Evolutionary conservation across 352 stramenopile genomes (phyloP), one percentile per base, ranked within the genome.

Genomic region (Globisporangium middletonii): DNA sequence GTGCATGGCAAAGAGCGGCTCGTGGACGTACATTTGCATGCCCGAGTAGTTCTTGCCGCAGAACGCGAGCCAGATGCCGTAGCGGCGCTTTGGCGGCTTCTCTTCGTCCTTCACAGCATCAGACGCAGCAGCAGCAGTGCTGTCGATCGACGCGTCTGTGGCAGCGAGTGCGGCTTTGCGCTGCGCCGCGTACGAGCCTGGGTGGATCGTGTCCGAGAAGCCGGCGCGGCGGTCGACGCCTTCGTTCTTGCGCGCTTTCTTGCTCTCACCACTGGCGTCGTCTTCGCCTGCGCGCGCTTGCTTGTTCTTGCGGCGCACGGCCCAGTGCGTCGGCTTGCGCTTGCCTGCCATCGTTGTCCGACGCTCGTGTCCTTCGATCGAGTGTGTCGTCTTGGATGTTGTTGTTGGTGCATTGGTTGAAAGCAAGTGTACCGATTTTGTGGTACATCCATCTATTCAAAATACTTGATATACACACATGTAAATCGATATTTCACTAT

Each of bases 1-100:
- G 23, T 23, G 23, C 23, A 23, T 23, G 23, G 23, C 23, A 23
- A 23, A 23, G 23, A 23, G 23, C 23, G 23, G 23, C 23, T 23
- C 23, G 23, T 23, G 18, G 3, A 67, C 68, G 38, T 68, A 90
- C 83, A 95, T 89, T 64, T 96, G 88, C 83, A 94, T 92, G 27
- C 88, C 88, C 52, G 83, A 92, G 70, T 96, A 96, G 37, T 90
- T 77, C 62, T 91, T 92, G 46, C 88, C 88, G 53, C 88, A 95
- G 65, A 95, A 96, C 27, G 82, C 83, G 60, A 96, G 65, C 80
- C 88, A 89, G 44, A 96, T 64, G 28, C 77, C 88, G 55, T 94
- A 96, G 50, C 69, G 76, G 23, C 72, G 68, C 75, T 93, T 93
- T 50, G 59, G 51, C 23, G 58, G 42, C n/a, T 58, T 57, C 4